A percentile compares a stretch with the other conserved stretches of the same genome.
phyloP scores from a whole-genome alignment of 208 protist species.

The Leishmania arabica region DNA sequence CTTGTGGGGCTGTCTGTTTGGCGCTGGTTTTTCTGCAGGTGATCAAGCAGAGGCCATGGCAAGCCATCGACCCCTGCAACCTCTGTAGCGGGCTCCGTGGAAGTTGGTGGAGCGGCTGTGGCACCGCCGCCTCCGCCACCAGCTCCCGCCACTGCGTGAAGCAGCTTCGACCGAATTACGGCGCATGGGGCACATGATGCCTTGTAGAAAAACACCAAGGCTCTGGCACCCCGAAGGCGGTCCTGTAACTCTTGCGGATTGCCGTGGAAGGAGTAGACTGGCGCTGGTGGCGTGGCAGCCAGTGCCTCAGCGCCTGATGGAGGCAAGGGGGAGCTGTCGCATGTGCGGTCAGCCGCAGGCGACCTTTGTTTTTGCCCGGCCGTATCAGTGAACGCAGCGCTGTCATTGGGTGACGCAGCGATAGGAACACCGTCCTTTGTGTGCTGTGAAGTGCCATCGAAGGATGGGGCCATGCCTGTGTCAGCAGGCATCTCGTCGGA shows the following conservation, averaged over 20 bases:
- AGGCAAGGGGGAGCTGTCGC: background rate
- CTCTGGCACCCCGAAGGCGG: slow-evolving; percentile 31
- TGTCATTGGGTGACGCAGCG: background rate
- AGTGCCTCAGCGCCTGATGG: background rate
- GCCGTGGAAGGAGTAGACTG: slow-evolving; percentile 53
- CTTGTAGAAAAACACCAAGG: slow-evolving; percentile 86
- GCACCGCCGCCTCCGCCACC: background rate
- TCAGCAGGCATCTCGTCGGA: background rate
- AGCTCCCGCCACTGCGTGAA: slow-evolving; percentile 29
- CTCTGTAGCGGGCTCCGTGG: background rate
- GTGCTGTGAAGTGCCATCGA: background rate
- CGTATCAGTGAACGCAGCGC: background rate
- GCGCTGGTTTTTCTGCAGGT: background rate
- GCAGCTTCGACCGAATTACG: slow-evolving; percentile 51
- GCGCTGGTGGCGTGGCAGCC: background rate
- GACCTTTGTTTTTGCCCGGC: background rate
- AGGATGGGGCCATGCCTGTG: background rate
- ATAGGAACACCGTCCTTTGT: background rate
- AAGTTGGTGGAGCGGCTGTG: background rate
- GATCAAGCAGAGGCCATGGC: background rate
- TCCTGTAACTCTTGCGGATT: slow-evolving; percentile 48
- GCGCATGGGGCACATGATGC: slow-evolving; percentile 65
- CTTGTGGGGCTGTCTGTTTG: background rate
- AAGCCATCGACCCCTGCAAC: background rate
- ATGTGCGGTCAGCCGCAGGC: background rate